Conservation (phyloP, 371 early-diverging fungal species). For the Syncephalastrum racemosum region DNA sequence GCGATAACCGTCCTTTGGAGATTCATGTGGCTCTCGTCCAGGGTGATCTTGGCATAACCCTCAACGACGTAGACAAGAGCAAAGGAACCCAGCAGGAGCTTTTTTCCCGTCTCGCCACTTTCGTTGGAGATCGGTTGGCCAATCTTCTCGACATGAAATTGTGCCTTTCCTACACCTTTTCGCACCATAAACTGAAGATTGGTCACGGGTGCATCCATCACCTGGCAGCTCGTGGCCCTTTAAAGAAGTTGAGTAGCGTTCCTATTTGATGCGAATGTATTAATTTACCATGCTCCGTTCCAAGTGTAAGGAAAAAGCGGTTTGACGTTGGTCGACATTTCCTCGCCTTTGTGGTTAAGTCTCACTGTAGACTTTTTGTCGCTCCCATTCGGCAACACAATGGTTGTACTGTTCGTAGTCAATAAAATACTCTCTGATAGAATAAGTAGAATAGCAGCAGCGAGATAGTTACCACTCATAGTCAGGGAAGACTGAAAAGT, state of each 20-base stretch:
- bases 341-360: conserved; percentile 61
- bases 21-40: conserved; percentile 43
- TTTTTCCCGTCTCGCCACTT: conserved; percentile 43
- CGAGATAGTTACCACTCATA: conserved; percentile 52
- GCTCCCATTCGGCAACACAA: conserved; percentile 28
- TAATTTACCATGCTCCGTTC: conserved; percentile 54
- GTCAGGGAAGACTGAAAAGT: conserved; percentile 62
- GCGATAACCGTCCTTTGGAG: conserved; percentile 26
- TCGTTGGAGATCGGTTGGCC: conserved; percentile 40
- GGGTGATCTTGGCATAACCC: conserved; percentile 52
- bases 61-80: conserved; percentile 62
- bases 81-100: conserved; percentile 55
- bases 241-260: not conserved
- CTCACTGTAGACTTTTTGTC: conserved; percentile 35
- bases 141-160: conserved; percentile 44
- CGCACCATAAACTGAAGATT: conserved; percentile 61
- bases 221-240: conserved; percentile 47
- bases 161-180: conserved; percentile 39
- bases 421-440: not conserved
- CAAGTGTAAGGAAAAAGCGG: conserved; percentile 67
- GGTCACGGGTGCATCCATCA: conserved; percentile 49
- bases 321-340: conserved; percentile 49
- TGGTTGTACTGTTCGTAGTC: conserved; percentile 27
- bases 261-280: not conserved
- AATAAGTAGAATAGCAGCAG: not conserved